phyloP scores from a whole-genome alignment of 345 rosid species.

The Microcos paniculata region DNA sequence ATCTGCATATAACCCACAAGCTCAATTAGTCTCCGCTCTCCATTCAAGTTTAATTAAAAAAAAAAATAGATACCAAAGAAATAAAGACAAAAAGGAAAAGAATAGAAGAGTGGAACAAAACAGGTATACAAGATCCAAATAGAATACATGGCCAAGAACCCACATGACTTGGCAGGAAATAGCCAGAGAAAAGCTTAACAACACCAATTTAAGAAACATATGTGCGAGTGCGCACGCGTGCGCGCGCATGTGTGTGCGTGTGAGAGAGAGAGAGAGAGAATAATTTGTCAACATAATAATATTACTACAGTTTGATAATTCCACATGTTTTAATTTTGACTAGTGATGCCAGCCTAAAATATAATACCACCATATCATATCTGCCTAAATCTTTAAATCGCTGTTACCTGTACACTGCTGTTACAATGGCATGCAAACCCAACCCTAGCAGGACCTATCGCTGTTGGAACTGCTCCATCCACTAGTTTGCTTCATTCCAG shows the following conservation, averaged over 20 bases:
- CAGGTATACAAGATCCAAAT: not conserved
- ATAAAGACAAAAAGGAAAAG: not conserved
- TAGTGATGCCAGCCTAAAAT: conserved; percentile 1
- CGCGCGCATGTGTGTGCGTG: too few relatives aligned
- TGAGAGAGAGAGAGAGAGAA: not conserved
- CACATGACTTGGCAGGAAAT: not conserved
- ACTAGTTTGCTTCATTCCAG: conserved; percentile 54
- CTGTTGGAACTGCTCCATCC: conserved; percentile 45
- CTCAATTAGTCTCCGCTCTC: not conserved
- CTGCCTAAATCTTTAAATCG: not conserved
- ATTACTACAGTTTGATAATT: not conserved
- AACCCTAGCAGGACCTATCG: conserved; percentile 46
- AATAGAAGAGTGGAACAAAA: conserved; percentile 6
- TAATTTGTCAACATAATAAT: not conserved
- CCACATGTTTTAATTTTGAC: not conserved
- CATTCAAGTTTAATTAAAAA: not conserved
- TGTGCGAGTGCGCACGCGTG: too few relatives aligned
- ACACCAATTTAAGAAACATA: not conserved
- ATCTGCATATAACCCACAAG: conserved; percentile 20
- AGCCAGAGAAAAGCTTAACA: not conserved
- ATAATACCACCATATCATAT: not conserved
- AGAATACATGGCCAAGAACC: not conserved
- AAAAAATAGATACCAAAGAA: conserved; percentile 2
- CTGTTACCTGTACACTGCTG: conserved; percentile 78
- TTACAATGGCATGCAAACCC: conserved; percentile 53